Evolutionary conservation across 2,329 filamentous ascomycete genomes (phyloP), one percentile per base, ranked within the genome.

Genomic region (Fusarium dlaminii): DNA sequence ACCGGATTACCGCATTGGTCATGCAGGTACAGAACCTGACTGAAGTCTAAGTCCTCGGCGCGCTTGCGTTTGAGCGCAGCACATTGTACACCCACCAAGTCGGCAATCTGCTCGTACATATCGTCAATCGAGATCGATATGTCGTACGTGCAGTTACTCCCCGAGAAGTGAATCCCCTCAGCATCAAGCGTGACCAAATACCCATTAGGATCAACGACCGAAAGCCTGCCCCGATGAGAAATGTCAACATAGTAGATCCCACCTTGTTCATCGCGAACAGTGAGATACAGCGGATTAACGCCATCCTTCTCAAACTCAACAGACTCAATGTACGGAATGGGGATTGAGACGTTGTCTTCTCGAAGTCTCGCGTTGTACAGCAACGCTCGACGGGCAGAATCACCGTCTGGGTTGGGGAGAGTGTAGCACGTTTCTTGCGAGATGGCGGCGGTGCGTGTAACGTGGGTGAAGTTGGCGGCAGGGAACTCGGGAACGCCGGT

Each of bases 301-400:
- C 79, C 80, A 22, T 80, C 76, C 7, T 70, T 73, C 29, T 81
- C 77, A 52, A 84, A 81, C 46, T 80, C 78, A 29, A 84, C 76
- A 0, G 83, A 80, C 55, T 84, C 81, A 8, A 84, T 79, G 51
- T 82, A 84, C 0, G 82, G 82, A 29, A 79, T 76, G 2, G 82
- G 81, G 11, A 83, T 79, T 1, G 79, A 76, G 22, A 75, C 66
- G 36, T 83, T 82, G 5, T 70, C 66, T 52, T 81, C 79, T 15
- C 70, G 78, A 12, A 80, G 65, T 11, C 78, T 78, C 20, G 75
- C 72, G 48, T 81, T 83, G 49, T 80, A 79, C n/a, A 84, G 55
- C 9, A 79, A 60, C 0, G 81, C 76, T 42, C 82, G 70, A 29
- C 78, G 62, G 18, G 75, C 59, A 15, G 74, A 57, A 9, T 77